Evolutionary conservation across 140 eudicot genomes (phyloP), one percentile per base, ranked within the genome.

Genomic region (Senecio squalidus): DNA sequence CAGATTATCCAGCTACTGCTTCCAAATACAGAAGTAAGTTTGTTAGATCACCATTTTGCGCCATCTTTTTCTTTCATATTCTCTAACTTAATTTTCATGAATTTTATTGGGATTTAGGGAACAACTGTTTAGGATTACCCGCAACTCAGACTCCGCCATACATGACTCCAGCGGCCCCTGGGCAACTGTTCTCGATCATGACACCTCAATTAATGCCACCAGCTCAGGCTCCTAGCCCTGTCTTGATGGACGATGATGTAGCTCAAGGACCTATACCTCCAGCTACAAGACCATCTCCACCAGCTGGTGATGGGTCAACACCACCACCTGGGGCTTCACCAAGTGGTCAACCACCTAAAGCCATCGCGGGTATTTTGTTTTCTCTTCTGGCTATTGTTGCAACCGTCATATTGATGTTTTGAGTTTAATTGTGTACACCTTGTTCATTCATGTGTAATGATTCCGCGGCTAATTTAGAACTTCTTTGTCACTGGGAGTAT

Each of bases 1-100:
- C 98, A 16, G 88, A 72, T 31, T 87, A 62, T 76, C 98, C 98
- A 3, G 76, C 79, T 17, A 81, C 96, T 5, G 86, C 93, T 17
- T 66, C 67, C 20, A 71, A 14, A 64, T 92, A 87, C 79, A 84
- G 74, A 78, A 92, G 98, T 92, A 81, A 81, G 93, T 40, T 29
- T 21, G 20, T 18, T 44, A 44, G n/a, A 3, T 44, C 23, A 14
- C 5, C 22, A 43, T 15, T 36, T 24, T 26, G 5, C 4, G n/a
- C 43, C 3, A 50, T 36, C 45, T 54, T 39, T 66, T 29, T 21
- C 17, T 68, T 4, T 55, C 38, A 21, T 55, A 10, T 29, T 20
- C 22, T 27, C 18, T 43, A 7, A 16, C 22, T 11, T 5, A 18
- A 1, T 4, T 15, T 25, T 24, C 5, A 23, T 17, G 3, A 17